A percentile compares a stretch with the other conserved stretches of the same genome.
phyloP scores from a whole-genome alignment of 305 asterid species.

The Fraxinus dipetala region DNA sequence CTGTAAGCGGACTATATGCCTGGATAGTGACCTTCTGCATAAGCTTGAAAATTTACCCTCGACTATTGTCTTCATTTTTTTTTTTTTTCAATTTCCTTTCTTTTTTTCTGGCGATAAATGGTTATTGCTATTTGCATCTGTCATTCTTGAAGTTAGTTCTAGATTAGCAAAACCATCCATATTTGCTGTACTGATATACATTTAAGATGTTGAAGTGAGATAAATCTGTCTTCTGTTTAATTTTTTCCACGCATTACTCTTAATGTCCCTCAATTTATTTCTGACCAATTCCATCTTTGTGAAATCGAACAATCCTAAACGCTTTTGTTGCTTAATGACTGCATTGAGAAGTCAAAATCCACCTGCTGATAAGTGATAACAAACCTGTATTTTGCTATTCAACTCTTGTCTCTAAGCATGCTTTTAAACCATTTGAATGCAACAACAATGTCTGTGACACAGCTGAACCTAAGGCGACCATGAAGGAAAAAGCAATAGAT shows the following conservation, averaged over 20 bases:
- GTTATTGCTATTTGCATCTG: neutral
- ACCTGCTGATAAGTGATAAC: neutral
- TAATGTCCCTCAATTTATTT: neutral
- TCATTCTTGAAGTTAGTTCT: neutral
- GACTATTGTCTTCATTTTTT: neutral
- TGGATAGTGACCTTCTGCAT: slow-evolving; percentile 12
- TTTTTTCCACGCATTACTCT: neutral
- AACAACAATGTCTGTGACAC: slow-evolving; percentile 27
- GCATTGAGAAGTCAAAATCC: neutral
- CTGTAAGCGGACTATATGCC: neutral
- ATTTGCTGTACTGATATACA: neutral
- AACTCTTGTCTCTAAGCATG: neutral
- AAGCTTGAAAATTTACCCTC: neutral
- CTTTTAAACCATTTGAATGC: slow-evolving; percentile 28
- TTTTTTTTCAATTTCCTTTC: too few species aligned
- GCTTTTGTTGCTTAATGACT: neutral
- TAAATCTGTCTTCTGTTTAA: neutral
- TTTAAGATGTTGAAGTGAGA: neutral
- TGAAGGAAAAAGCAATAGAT: slow-evolving; percentile 31
- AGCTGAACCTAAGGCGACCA: slow-evolving; percentile 27
- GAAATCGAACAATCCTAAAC: neutral
- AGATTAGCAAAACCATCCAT: neutral
- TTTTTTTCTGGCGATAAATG: too few species aligned
- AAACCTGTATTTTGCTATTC: slow-evolving; percentile 1
- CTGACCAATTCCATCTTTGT: neutral